Conservation (phyloP, 352 stramenopile genomes). For the Phytopythium boreale region DNA sequence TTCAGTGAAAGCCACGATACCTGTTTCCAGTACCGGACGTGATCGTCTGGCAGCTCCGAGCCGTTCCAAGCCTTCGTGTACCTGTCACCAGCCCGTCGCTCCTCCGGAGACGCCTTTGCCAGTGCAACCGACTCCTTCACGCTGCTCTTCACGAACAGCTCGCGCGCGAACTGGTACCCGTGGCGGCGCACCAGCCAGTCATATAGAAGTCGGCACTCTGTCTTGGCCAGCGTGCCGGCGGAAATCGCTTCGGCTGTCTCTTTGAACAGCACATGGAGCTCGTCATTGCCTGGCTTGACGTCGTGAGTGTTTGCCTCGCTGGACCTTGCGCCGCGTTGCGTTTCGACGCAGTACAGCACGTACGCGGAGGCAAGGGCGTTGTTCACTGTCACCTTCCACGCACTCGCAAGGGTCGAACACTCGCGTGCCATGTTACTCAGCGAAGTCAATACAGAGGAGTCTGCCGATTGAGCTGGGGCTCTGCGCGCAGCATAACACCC, state of each 20-base stretch:
- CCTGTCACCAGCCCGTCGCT: conserved; percentile 31
- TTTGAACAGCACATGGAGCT: conserved; percentile 17
- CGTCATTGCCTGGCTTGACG: background rate
- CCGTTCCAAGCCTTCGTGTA: conserved; percentile 35
- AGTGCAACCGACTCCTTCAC: conserved; percentile 21
- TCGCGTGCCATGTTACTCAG: background rate
- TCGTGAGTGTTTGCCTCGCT: background rate
- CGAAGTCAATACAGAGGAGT: background rate
- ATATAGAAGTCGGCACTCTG: conserved; percentile 22
- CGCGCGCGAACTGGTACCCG: conserved; percentile 52
- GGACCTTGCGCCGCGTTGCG: background rate
- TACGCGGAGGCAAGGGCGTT: conserved; percentile 42
- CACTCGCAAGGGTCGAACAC: conserved; percentile 28
- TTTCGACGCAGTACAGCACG: conserved; percentile 10
- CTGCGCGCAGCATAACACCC: background rate
- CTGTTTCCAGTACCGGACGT: conserved; percentile 67
- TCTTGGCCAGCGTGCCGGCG: conserved; percentile 13
- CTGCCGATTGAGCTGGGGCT: conserved; percentile 1
- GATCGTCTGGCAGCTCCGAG: conserved; percentile 35
- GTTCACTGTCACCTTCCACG: conserved; percentile 54
- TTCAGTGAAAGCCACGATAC: conserved; percentile 11
- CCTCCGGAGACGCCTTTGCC: conserved; percentile 27
- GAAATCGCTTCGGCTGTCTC: conserved; percentile 18
- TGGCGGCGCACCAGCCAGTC: conserved; percentile 32
- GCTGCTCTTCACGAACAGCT: conserved; percentile 44